Percentiles rank a stretch among this genome's conserved stretches.
Conservation (phyloP, 2,329 filamentous ascomycete genomes). For the Aspergillus calidoustus region DNA sequence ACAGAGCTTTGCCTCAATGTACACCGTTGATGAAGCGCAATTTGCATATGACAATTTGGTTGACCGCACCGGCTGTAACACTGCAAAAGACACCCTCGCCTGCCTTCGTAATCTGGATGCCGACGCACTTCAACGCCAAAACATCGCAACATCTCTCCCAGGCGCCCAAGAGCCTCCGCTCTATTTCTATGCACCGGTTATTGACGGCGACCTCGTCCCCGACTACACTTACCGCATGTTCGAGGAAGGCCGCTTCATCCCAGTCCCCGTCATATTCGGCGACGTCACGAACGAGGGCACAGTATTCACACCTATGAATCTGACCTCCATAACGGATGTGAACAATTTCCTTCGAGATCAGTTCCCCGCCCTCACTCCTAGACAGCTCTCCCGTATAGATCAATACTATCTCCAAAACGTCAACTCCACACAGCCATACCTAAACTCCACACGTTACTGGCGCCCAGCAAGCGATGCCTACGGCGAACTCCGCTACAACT, state of each 20-base stretch:
- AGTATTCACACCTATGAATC: conserved; percentile 58
- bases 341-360: conserved; percentile 63
- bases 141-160: conserved; percentile 53
- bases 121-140: conserved; percentile 50
- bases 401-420: conserved; percentile 57
- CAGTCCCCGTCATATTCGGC: conserved; percentile 61
- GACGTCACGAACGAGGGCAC: conserved; percentile 70
- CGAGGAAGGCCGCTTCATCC: conserved; percentile 53
- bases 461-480: conserved; percentile 62
- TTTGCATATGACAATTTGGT: conserved; percentile 58
- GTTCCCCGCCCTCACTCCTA: conserved; percentile 59
- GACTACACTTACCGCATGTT: conserved; percentile 57
- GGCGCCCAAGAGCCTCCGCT: conserved; percentile 49
- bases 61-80: conserved; percentile 53
- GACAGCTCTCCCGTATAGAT: conserved; percentile 59
- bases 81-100: conserved; percentile 46
- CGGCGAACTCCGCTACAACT: conserved; percentile 69
- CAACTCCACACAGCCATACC: conserved; percentile 51
- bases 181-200: conserved; percentile 57
- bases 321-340: conserved; percentile 53
- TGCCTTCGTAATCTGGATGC: conserved; percentile 56
- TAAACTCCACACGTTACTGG: conserved; percentile 60
- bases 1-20: conserved; percentile 56
- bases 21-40: conserved; percentile 55
- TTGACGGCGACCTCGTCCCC: conserved; percentile 57